Base-by-base conservation (phyloP, 306 rosid genomes). In the Acacia melanoxylon region DNA sequence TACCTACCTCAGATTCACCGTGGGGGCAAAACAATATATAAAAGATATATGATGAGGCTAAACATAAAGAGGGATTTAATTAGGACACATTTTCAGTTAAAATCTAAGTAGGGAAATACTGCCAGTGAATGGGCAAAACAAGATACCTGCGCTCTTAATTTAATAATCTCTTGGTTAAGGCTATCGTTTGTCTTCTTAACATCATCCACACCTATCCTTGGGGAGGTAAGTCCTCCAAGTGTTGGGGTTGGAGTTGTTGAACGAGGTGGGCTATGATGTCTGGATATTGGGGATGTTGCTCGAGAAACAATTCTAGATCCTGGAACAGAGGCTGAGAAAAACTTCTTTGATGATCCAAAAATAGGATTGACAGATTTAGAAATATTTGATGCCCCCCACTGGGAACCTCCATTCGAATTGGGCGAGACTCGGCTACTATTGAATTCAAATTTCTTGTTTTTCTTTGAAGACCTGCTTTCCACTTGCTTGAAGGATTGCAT, bases 161-260 rank as follows among this genome's bases (percentile, higher is more conserved):
- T 89, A 77, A 83, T 78, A 81, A 91, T 89, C 82, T 91, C 91
- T 85, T 91, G 91, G 83, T 87, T 89, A 42, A 91, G 91, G 83
- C 88, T 82, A 75, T 86, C 90, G 62, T 89, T 89, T 19, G 90
- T 86, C 80, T 89, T 86, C 84, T 86, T 89, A 76, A 89, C 86
- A 78, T 87, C 91, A 83, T 86, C 91, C 79, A 89, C 87, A 40
- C 52, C 91, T 69, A 91, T 84, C 82, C 88, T 91, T 45, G 95
- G 95, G 59, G 95, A 89, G 33, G 93, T 86, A 66, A 91, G 95
- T 82, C 95, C 95, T 65, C 91, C 95, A 49, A 91, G 88, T 66
- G 95, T 91, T 58, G 95, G 94, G 73, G 95, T 91, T 59, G 95
- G 95, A 25, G 95, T 91, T 2, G 95, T 91, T 79, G 95, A 87